phyloP scores from a whole-genome alignment of 1,284 basidiomycete species.

The Cystobasidium sp. region DNA sequence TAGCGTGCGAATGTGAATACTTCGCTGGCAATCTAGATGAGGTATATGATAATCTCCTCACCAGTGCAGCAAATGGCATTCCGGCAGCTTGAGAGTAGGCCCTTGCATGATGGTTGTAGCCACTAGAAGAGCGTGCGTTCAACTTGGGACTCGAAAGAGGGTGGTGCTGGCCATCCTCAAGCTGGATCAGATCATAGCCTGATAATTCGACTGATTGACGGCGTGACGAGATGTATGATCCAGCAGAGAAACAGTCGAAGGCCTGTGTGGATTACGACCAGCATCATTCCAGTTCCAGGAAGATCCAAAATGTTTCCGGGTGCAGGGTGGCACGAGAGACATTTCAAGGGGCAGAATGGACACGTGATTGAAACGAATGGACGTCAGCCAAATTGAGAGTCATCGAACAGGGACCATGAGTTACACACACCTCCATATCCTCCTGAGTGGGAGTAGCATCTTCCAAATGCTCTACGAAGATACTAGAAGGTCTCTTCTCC shows the following conservation, averaged over 20 bases:
- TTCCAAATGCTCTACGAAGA: conserved; percentile 40
- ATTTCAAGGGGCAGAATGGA: background rate
- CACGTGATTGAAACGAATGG: conserved; percentile 14
- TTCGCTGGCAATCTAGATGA: conserved; percentile 12
- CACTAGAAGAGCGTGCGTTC: background rate
- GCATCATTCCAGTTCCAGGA: no score
- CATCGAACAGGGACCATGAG: no score
- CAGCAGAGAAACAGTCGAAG: conserved; percentile 30
- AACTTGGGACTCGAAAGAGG: background rate
- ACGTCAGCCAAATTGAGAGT: no score
- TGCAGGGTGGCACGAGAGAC: background rate
- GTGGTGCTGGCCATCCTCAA: background rate
- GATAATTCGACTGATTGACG: conserved; percentile 16
- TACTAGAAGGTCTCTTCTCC: background rate
- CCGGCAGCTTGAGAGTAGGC: background rate
- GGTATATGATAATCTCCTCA: conserved; percentile 21
- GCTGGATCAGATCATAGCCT: background rate
- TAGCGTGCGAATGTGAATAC: background rate
- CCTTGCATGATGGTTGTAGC: background rate
- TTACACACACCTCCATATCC: conserved; percentile 34
- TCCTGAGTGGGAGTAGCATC: conserved; percentile 22
- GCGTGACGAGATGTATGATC: conserved; percentile 12
- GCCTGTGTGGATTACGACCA: no score
- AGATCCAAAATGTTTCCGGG: background rate
- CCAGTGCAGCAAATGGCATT: conserved; percentile 21